Evolutionary conservation across 305 asterid species (phyloP), one percentile per base, ranked within the genome.

Genomic region (Fraxinus velutina): DNA sequence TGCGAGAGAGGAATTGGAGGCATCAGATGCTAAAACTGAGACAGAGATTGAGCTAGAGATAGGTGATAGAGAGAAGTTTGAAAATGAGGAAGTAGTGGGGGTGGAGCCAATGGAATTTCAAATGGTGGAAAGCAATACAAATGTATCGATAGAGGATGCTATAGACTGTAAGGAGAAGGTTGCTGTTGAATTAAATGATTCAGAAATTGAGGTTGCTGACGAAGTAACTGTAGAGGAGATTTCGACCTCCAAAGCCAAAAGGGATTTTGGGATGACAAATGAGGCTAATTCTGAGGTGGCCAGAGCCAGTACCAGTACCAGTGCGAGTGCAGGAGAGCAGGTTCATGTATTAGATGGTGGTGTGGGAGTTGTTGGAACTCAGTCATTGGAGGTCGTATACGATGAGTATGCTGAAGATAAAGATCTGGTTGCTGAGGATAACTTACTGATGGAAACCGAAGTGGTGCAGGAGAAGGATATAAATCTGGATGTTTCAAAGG

Each of bases 291-390:
- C 81, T n/a, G 52, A 3, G 82, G 75, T 44, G 36, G 85, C 47
- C 22, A 55, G 19, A 55, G 66, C 66, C 10, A 52, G 10, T 52
- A 55, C 64, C 10, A 52, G 9, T 52, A 55, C 47, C 47, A 34
- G 83, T 80, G 87, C 7, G 21, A 36, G 80, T 39, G 87, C 84
- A 62, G 80, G 74, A 32, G 87, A 87, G 76, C 85, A 86, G 84
- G 80, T 66, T 75, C 71, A 44, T 29, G 87, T 80, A 21, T 78
- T 81, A 33, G 78, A 73, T 29, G 85, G 71, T 73, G 79, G 19
- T 75, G 39, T 42, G 27, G 79, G 73, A 62, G 33, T 79, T 62
- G 75, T 17, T 66, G 62, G 73, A 77, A 75, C 52, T 33, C 83
- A 84, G 82, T n/a, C 55, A 37, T 33, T 30, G 57, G 13, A 29